Conservation (phyloP, 208 protist species). For the Leishmania aethiopica region DNA sequence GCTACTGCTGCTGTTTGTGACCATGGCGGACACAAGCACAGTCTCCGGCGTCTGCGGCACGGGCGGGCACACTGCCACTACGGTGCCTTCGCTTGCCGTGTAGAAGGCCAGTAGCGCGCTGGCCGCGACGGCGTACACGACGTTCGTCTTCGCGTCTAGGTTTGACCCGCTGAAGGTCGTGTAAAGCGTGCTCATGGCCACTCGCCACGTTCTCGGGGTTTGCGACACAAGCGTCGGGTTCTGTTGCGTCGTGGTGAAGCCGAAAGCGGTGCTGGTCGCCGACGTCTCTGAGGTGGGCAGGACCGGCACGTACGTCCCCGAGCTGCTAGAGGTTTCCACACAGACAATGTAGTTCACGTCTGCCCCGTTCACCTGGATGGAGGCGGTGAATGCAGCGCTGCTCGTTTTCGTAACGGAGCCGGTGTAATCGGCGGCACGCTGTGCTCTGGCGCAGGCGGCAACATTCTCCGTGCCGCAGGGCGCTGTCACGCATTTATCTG, state of each 20-base stretch:
- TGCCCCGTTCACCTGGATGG: slow-evolving; percentile 26
- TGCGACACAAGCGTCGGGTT: slow-evolving; percentile 41
- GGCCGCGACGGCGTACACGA: slow-evolving; percentile 47
- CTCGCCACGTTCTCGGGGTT: slow-evolving; percentile 66
- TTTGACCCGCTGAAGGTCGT: slow-evolving; percentile 59
- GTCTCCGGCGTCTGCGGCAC: slow-evolving; percentile 33
- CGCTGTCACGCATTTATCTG: slow-evolving; percentile 52
- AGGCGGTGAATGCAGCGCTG: slow-evolving; percentile 23
- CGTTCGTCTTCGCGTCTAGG: slow-evolving; percentile 51
- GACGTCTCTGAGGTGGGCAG: slow-evolving; percentile 32
- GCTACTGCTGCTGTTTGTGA: slow-evolving; percentile 23
- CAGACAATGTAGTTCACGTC: slow-evolving; percentile 71
- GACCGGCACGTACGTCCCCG: slow-evolving; percentile 64
- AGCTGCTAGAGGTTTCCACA: slow-evolving; percentile 36
- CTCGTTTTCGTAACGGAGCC: slow-evolving; percentile 30
- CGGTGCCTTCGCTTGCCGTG: slow-evolving; percentile 11
- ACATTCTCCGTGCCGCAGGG: slow-evolving; percentile 42
- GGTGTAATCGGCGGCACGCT: slow-evolving; percentile 50
- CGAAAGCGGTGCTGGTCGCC: slow-evolving; percentile 41
- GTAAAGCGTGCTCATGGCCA: slow-evolving; percentile 46
- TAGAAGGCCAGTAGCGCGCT: slow-evolving; percentile 36
- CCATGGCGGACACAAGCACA: slow-evolving; percentile 44
- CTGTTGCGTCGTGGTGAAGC: slow-evolving; percentile 41
- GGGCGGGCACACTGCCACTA: slow-evolving; percentile 51
- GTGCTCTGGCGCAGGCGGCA: slow-evolving; percentile 57